These are phyloP conservation scores for Ensete glaucum DNA, from an alignment of 176 grass and related monocot species.

Conservation along the genomic window DNA sequence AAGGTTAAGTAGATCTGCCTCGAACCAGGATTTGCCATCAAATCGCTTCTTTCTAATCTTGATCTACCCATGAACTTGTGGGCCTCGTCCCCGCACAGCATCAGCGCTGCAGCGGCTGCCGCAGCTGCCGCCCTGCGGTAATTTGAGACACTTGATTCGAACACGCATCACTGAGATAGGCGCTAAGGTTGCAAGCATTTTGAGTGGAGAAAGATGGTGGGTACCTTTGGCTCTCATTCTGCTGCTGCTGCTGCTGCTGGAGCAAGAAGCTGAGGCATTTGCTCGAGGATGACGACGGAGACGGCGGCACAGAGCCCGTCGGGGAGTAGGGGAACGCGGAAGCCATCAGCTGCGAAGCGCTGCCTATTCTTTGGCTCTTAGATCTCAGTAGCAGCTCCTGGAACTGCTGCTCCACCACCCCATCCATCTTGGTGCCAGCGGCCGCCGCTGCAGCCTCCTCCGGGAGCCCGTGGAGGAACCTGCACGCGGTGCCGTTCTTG, in stretches of 20 bases:
- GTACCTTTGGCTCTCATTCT: conserved; percentile 86
- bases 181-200: neutral
- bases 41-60: conserved; percentile 46
- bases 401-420: conserved; percentile 46
- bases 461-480: conserved; percentile 65
- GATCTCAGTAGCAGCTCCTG: conserved; percentile 65
- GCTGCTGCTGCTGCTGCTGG: conserved; percentile 78
- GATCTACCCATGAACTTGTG: conserved; percentile 76
- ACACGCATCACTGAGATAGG: conserved; percentile 12
- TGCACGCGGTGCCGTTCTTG: conserved; percentile 77
- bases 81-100: conserved; percentile 63
- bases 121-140: conserved; percentile 45
- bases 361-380: conserved; percentile 48
- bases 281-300: conserved; percentile 55
- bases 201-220: conserved; percentile 2
- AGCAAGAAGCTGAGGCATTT: conserved; percentile 80
- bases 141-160: neutral
- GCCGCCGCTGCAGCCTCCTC: conserved; percentile 26
- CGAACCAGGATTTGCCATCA: conserved; percentile 76
- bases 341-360: conserved; percentile 24
- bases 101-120: conserved; percentile 57
- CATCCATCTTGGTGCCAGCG: conserved; percentile 29
- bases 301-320: conserved; percentile 51
- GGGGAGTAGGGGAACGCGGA: conserved; percentile 66
- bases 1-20: conserved; percentile 99